A percentile compares a stretch with the other conserved stretches of the same genome.
Conservation (phyloP, 2,329 filamentous ascomycete species). For the Spiromastix sp. region DNA sequence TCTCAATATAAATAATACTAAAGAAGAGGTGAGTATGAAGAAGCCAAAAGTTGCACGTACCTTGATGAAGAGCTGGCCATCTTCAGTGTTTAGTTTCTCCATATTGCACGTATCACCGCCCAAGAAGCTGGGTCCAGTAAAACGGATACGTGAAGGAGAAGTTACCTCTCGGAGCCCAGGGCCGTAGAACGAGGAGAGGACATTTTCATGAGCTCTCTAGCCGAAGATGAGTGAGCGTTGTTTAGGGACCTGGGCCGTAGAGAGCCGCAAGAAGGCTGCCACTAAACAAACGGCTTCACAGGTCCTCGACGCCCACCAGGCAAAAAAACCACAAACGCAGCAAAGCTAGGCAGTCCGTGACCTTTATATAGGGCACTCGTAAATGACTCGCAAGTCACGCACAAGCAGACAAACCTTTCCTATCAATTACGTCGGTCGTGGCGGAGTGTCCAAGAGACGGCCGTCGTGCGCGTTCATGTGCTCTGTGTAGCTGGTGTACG, state of each 20-base stretch:
- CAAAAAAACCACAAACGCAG: neutral
- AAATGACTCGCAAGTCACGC: neutral
- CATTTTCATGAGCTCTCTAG: conserved; percentile 2
- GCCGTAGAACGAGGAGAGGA: conserved; percentile 3
- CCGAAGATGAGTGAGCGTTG: neutral
- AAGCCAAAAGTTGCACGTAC: conserved; percentile 16
- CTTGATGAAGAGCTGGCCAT: conserved; percentile 41
- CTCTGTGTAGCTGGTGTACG: conserved; percentile 4
- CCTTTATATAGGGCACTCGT: neutral
- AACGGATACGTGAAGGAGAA: conserved; percentile 1
- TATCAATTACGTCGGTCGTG: conserved; percentile 6
- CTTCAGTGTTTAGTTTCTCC: conserved; percentile 41
- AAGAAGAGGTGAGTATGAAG: too few relatives aligned
- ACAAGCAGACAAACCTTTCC: neutral
- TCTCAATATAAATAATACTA: too few relatives aligned
- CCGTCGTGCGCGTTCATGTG: conserved; percentile 5
- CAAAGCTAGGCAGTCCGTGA: neutral
- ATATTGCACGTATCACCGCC: conserved; percentile 25
- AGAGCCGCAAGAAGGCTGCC: neutral
- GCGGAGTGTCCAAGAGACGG: conserved; percentile 3
- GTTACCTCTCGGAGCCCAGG: conserved; percentile 1
- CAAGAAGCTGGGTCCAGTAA: conserved; percentile 20
- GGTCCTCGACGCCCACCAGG: neutral
- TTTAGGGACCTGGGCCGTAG: neutral
- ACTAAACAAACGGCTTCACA: neutral